phyloP scores from a whole-genome alignment of 2,329 filamentous ascomycete species.

The Rhynchosporium graminicola region DNA sequence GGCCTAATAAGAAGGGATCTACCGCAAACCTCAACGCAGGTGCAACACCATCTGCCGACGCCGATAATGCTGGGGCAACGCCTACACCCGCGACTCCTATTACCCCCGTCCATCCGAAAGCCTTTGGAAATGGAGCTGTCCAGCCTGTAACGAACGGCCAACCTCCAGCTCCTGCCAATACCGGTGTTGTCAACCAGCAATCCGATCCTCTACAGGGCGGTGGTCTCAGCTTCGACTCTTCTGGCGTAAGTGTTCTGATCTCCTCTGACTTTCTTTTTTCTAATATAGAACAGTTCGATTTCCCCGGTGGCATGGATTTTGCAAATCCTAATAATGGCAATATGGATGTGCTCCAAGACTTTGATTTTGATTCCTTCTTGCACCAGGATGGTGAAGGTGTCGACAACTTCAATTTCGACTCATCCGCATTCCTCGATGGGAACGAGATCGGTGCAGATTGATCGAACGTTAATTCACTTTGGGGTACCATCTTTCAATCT shows the following conservation, averaged over 20 bases:
- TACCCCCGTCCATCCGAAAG: conserved; percentile 55
- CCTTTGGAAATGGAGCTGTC: conserved; percentile 51
- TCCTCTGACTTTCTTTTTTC: neutral
- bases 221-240: conserved; percentile 49
- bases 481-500: conserved; percentile 33
- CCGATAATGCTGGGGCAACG: conserved; percentile 59
- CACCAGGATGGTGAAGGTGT: conserved; percentile 55
- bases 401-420: conserved; percentile 55
- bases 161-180: conserved; percentile 43
- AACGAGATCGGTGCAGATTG: conserved; percentile 61
- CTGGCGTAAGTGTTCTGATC: conserved; percentile 26
- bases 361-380: conserved; percentile 69
- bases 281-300: conserved; percentile 37
- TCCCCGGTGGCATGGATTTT: conserved; percentile 49
- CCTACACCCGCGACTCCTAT: conserved; percentile 65
- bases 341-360: conserved; percentile 63
- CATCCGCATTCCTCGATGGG: conserved; percentile 55
- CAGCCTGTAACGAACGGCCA: conserved; percentile 45
- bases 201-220: conserved; percentile 52
- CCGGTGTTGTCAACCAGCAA: conserved; percentile 48
- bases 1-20: conserved; percentile 59
- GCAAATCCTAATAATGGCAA: conserved; percentile 53
- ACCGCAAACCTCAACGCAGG: conserved; percentile 55
- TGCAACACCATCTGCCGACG: conserved; percentile 59
- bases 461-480: conserved; percentile 21